phyloP scores from a whole-genome alignment of 1,139 yeast species.

The Magnusiomyces tetraspermus region DNA sequence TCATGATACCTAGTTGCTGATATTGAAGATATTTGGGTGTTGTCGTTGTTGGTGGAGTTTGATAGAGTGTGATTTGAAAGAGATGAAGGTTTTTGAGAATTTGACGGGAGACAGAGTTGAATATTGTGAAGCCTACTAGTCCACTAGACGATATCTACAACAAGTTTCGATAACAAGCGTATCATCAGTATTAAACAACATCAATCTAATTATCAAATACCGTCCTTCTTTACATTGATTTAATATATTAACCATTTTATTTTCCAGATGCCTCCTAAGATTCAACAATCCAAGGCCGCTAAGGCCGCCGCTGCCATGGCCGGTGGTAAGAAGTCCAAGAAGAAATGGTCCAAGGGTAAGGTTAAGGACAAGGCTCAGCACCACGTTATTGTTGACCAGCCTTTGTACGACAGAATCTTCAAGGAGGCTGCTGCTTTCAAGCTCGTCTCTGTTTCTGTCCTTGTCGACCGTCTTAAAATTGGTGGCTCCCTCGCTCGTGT shows the following conservation, averaged over 20 bases:
- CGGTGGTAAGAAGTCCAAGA: constrained; percentile 99
- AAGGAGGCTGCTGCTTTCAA: constrained; percentile 99
- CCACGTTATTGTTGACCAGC: constrained; percentile 95
- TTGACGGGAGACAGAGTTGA: too few relatives aligned
- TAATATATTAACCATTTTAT: constrained; percentile 1
- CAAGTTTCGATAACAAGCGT: too few relatives aligned
- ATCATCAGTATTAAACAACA: too few relatives aligned
- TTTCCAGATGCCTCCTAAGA: constrained; percentile 89
- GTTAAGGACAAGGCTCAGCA: constrained; percentile 99
- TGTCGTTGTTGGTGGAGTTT: too few relatives aligned
- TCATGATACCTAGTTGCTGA: too few relatives aligned
- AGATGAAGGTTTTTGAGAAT: too few relatives aligned
- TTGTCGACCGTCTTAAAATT: constrained; percentile 98
- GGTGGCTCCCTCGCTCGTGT: constrained; percentile 99
- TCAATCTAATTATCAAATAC: too few relatives aligned
- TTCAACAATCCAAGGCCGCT: constrained; percentile 98
- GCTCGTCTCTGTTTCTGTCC: constrained; percentile 94
- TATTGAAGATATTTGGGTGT: too few relatives aligned
- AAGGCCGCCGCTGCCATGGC: constrained; percentile 99
- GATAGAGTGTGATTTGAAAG: too few relatives aligned
- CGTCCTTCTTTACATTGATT: too few relatives aligned
- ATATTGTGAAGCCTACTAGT: too few relatives aligned
- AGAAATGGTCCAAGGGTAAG: constrained; percentile 99
- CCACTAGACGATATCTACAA: too few relatives aligned
- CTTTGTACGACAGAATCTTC: constrained; percentile 96